These are phyloP conservation scores for Carex pumila DNA, from an alignment of 176 grass and related monocot genomes.

Conservation along the genomic window DNA sequence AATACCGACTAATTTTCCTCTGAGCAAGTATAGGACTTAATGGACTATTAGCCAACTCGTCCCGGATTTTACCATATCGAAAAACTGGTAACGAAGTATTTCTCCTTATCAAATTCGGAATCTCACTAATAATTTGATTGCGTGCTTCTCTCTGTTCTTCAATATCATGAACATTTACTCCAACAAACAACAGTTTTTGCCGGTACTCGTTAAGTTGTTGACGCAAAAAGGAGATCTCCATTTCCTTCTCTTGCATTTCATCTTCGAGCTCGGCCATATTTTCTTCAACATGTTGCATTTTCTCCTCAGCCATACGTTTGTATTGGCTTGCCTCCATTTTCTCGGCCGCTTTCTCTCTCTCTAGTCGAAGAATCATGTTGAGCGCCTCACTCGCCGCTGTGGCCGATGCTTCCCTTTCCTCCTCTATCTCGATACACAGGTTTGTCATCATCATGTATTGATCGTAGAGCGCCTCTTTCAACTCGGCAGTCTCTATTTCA, in stretches of 20 bases:
- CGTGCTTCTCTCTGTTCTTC: constrained; percentile 30
- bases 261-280: constrained; percentile 51
- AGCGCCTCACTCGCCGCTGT: constrained; percentile 61
- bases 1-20: constrained; percentile 24
- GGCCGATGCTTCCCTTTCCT: constrained; percentile 86
- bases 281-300: constrained; percentile 55
- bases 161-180: constrained; percentile 36
- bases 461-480: constrained; percentile 59
- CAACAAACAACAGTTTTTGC: constrained; percentile 42
- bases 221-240: constrained; percentile 66
- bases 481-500: constrained; percentile 44
- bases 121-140: constrained; percentile 23
- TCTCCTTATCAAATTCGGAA: constrained; percentile 39
- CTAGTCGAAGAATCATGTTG: constrained; percentile 66
- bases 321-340: constrained; percentile 96
- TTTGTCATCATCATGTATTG: constrained; percentile 91
- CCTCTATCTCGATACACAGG: constrained; percentile 70
- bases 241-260: constrained; percentile 66
- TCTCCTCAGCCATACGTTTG: constrained; percentile 82
- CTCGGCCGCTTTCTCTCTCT: constrained; percentile 79
- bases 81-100: constrained; percentile 56
- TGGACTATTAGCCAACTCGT: constrained; percentile 32
- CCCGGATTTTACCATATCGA: constrained; percentile 24
- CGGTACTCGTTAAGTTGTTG: constrained; percentile 50
- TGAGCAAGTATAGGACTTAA: constrained; percentile 17